Base-by-base conservation (phyloP, 2,329 filamentous ascomycete genomes). In the Ilyonectria destructans region DNA sequence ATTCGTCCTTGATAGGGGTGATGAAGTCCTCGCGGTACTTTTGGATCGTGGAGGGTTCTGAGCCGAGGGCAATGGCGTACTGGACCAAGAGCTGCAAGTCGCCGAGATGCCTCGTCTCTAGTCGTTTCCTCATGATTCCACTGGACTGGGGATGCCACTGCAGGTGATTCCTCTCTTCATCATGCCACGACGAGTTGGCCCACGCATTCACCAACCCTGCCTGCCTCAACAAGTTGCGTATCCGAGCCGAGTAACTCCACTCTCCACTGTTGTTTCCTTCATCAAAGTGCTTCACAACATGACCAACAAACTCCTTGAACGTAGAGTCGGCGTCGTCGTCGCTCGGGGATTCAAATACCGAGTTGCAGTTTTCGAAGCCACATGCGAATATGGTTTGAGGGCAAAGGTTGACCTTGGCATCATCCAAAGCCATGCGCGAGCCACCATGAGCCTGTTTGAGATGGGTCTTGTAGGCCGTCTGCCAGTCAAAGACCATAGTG, bases 331-430 rank as follows among this genome's bases (percentile, higher is more conserved):
- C 80, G 19, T 85, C 82, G 19, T 78, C 77, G 49, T 84, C 83
- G 29, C 77, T 78, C 9, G 78, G 69, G 0, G 84, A 80, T 70
- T 86, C 85, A 45, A 85, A 83, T 2, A 86, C 80, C n/a, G 81
- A 77, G 12, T 76, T 69, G 68, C 85, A 86, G 57, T 80, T 80
- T 62, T 82, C 80, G 63, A 86, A 86, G 12, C 85, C 85, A 68
- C 85, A 86, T 19, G 84, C 85, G 67, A 86, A 86, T 23, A 86
- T 81, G 3, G 83, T 82, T 69, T 86, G 85, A 1, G 82, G 82
- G 65, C 84, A 85, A 6, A 85, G 75, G 29, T 79, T 80, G 45
- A 84, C 79, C 71, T 81, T 83, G 71, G 81, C 82, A 40, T 84
- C 81, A 62, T 82, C 81, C 23, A 83, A 77, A 15, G 78, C 79